Conservation (phyloP, 345 rosid genomes). For the Excoecaria agallocha region DNA sequence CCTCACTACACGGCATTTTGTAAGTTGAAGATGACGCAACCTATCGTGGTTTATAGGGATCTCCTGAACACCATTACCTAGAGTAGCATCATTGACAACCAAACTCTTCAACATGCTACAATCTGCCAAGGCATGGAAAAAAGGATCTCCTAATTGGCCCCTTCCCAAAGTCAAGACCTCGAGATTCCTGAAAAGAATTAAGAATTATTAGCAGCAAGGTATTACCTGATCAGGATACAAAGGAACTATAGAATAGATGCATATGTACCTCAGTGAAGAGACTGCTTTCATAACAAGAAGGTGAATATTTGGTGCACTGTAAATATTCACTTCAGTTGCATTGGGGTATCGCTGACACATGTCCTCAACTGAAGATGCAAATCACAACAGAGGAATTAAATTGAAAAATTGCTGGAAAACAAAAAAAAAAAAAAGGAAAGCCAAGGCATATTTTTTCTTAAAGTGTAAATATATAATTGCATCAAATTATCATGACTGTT, state of each 20-base stretch:
- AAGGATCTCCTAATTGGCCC: slow-evolving; percentile 65
- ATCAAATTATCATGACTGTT: background rate
- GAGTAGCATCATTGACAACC: slow-evolving; percentile 64
- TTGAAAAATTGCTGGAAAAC: background rate
- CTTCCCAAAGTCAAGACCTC: slow-evolving; percentile 73
- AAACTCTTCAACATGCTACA: slow-evolving; percentile 71
- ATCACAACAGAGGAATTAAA: background rate
- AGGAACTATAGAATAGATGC: background rate
- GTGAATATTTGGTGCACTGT: slow-evolving; percentile 57
- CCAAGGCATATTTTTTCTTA: too few relatives aligned
- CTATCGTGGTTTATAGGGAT: slow-evolving; percentile 78
- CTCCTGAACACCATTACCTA: slow-evolving; percentile 84
- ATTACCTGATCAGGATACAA: background rate
- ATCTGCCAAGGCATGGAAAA: slow-evolving; percentile 76
- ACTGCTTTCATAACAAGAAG: slow-evolving; percentile 71
- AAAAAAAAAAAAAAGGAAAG: background rate
- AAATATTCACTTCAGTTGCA: slow-evolving; percentile 79
- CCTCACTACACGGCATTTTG: slow-evolving; percentile 81
- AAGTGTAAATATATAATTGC: background rate
- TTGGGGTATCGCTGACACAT: slow-evolving; percentile 85
- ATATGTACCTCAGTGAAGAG: slow-evolving; percentile 58
- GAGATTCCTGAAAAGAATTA: slow-evolving; percentile 55
- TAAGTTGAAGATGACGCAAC: slow-evolving; percentile 65
- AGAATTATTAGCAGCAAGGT: slow-evolving; percentile 2
- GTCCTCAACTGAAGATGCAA: slow-evolving; percentile 65